These are phyloP conservation scores for Exophiala sp. DNA, from an alignment of 2,329 filamentous ascomycete species.

Conservation along the genomic window DNA sequence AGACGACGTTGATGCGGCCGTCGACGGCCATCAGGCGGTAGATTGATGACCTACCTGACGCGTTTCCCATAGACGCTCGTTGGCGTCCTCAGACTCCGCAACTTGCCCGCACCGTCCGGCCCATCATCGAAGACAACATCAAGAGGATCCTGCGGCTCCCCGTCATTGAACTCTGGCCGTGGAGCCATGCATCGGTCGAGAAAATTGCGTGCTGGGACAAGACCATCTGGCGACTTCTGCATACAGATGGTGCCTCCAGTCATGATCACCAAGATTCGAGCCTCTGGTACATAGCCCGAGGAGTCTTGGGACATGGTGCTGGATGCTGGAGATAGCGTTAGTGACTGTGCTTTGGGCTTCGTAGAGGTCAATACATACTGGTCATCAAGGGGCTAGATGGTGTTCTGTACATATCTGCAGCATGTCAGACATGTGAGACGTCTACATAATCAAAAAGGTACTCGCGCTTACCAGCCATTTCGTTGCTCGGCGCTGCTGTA, in stretches of 20 bases:
- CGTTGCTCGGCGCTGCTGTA: neutral
- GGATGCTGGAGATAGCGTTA: constrained; percentile 9
- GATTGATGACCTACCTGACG: constrained; percentile 47
- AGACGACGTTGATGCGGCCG: neutral
- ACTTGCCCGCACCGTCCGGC: constrained; percentile 36
- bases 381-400: constrained; percentile 9
- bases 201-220: constrained; percentile 75
- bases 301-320: constrained; percentile 13
- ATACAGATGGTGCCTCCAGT: constrained; percentile 82
- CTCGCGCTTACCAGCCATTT: constrained; percentile 7
- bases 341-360: neutral
- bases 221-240: constrained; percentile 71
- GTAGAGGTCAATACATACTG: constrained; percentile 15
- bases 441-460: neutral
- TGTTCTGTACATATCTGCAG: constrained; percentile 9
- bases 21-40: neutral
- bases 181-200: constrained; percentile 75
- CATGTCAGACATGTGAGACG: neutral
- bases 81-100: constrained; percentile 71
- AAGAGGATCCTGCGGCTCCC: constrained; percentile 52
- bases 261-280: constrained; percentile 80
- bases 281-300: constrained; percentile 57
- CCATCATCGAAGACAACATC: constrained; percentile 51
- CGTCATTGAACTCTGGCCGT: constrained; percentile 79
- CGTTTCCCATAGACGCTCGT: constrained; percentile 72